Conservation (phyloP, 441 rosid genomes). For the Corymbia calophylla region DNA sequence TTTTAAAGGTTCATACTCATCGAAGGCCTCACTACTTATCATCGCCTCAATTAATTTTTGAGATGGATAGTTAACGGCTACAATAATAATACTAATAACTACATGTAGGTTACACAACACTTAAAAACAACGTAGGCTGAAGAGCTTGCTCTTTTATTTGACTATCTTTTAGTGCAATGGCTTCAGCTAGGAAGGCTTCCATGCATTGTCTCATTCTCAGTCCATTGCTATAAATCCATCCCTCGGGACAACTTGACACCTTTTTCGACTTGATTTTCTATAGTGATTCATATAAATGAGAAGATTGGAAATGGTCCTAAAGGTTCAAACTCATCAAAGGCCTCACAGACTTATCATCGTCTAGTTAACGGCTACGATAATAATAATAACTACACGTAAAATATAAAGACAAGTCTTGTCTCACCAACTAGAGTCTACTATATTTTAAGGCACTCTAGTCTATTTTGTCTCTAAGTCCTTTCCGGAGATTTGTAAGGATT, state of each 20-base stretch:
- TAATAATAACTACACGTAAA: neutral
- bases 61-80: neutral
- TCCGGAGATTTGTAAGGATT: neutral
- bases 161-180: neutral
- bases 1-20: neutral
- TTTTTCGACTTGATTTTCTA: neutral
- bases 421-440: neutral
- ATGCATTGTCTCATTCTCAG: neutral
- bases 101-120: neutral
- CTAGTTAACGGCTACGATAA: neutral
- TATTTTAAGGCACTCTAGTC: neutral
- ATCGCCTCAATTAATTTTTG: neutral
- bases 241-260: neutral
- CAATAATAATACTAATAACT: neutral
- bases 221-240: neutral
- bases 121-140: neutral
- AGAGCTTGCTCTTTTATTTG: neutral
- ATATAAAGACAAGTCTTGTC: neutral
- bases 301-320: neutral
- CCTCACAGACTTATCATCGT: neutral
- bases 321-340: neutral
- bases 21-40: neutral
- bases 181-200: neutral
- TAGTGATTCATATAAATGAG: neutral
- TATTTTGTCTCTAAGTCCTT: neutral